Evolutionary conservation across 306 rosid species (phyloP), one percentile per base, ranked within the genome.

Genomic region (Sphenostylis stenocarpa): DNA sequence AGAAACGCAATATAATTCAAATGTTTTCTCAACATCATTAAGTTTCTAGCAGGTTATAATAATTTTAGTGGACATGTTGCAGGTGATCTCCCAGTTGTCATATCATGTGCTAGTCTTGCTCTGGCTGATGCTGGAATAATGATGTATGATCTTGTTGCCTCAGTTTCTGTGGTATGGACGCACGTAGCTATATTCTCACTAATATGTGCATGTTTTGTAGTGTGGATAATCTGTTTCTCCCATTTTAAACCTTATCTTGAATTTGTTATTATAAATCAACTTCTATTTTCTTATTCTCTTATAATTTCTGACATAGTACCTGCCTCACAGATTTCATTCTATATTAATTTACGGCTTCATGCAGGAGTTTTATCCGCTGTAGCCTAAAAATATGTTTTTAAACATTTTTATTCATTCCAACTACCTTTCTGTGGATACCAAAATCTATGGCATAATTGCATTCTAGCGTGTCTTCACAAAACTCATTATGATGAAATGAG

Each of bases 41-140:
- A 45, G 60, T 75, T 64, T 81, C 47, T 51, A 28, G 63, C 56
- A 6, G n/a, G 34, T n/a, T n/a, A n/a, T 52, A 38, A 70, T 79
- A 72, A 58, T 65, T 68, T 58, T 76, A 15, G 77, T 53, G 61
- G 39, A 55, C 52, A 29, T 66, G 51, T 76, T 63, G 77, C 84
- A 95, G 97, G 97, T 85, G 97, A 95, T 86, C 93, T 95, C 31
- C 97, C 97, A 60, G 98, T 92, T 58, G 83, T 92, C 48, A 92
- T 95, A 84, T 92, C 99, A 45, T 93, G 97, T 77, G 99, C 99
- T 65, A 92, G 97, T 81, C 96, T 95, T 86, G 99, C 98, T 72
- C 87, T 92, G 75, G 98, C 97, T 19, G 99, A 95, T 89, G 99
- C 97, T 1, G 99, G 99, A 77, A 92, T 92, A 84, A 86, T 91